These are phyloP conservation scores for Steccherinum ochraceum DNA, from an alignment of 768 basidiomycete species.

Conservation along the genomic window DNA sequence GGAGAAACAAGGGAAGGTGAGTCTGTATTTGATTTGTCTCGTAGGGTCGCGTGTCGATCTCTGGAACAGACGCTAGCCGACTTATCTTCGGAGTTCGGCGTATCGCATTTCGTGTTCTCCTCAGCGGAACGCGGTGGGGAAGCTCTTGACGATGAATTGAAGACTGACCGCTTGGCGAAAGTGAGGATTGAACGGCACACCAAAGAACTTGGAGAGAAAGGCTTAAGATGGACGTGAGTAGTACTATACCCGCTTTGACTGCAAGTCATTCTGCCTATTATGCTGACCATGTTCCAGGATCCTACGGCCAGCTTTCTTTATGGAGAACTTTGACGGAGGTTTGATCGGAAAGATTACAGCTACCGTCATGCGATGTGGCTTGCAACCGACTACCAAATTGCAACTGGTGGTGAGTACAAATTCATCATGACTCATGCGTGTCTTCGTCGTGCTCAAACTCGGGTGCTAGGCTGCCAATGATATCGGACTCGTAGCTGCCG, in stretches of 20 bases:
- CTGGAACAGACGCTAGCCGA: conserved; percentile 26
- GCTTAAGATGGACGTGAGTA: conserved; percentile 33
- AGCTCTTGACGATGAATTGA: conserved; percentile 24
- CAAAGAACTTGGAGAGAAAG: conserved; percentile 23
- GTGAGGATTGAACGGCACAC: conserved; percentile 33
- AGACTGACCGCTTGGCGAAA: conserved; percentile 28
- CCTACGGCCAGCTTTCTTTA: conserved; percentile 36
- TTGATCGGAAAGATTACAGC: conserved; percentile 30
- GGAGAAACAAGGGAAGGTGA: conserved; percentile 34
- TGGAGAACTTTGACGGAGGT: conserved; percentile 35
- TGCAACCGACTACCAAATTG: conserved; percentile 27
- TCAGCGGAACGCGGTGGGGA: conserved; percentile 34
- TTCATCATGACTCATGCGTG: neutral
- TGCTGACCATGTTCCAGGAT: too few species aligned
- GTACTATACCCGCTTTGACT: too few species aligned
- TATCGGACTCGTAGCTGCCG: conserved; percentile 10
- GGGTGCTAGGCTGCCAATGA: conserved; percentile 9
- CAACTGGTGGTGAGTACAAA: conserved; percentile 28
- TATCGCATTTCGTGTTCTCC: conserved; percentile 30
- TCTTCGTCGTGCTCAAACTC: neutral
- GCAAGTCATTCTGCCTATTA: too few species aligned
- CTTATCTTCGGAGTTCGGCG: conserved; percentile 30
- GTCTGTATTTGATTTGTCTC: too few species aligned
- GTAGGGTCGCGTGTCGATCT: too few species aligned
- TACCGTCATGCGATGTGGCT: conserved; percentile 26